Evolutionary conservation across 441 rosid species (phyloP).

Genomic region (Euphorbia celastroides): DNA sequence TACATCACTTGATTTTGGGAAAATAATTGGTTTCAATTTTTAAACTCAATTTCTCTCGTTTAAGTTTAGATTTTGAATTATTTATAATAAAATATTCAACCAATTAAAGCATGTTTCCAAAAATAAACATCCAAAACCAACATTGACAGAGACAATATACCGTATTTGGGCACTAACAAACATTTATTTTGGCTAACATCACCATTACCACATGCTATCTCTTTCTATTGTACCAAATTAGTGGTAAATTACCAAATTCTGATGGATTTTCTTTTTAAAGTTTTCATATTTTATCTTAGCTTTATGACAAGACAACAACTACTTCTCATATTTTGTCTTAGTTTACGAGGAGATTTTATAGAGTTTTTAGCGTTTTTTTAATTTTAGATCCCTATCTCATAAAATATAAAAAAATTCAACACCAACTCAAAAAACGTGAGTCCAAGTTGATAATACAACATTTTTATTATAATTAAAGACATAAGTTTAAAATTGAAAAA

Average conservation of each 20-base stretch:
- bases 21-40: too few species aligned
- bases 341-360: too few species aligned
- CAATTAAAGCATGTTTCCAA: constrained; percentile 1
- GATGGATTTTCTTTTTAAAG: neutral
- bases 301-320: constrained; percentile 18
- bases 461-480: too few species aligned
- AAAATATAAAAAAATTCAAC: too few species aligned
- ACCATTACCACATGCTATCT: neutral
- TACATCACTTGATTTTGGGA: too few species aligned
- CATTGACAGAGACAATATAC: constrained; percentile 12
- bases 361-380: too few species aligned
- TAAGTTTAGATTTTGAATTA: neutral
- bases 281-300: constrained; percentile 14
- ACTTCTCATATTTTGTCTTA: too few species aligned
- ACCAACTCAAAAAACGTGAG: too few species aligned
- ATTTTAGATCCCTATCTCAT: too few species aligned
- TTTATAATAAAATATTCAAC: neutral
- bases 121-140: neutral
- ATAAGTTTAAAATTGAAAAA: too few species aligned
- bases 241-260: neutral
- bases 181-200: neutral
- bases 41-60: neutral
- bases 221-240: constrained; percentile 5
- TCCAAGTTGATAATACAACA: too few species aligned
- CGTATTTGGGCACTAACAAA: neutral